Evolutionary conservation across 257 asterid genomes (phyloP), one percentile per base, ranked within the genome.

Genomic region (Solanum tacnaense): DNA sequence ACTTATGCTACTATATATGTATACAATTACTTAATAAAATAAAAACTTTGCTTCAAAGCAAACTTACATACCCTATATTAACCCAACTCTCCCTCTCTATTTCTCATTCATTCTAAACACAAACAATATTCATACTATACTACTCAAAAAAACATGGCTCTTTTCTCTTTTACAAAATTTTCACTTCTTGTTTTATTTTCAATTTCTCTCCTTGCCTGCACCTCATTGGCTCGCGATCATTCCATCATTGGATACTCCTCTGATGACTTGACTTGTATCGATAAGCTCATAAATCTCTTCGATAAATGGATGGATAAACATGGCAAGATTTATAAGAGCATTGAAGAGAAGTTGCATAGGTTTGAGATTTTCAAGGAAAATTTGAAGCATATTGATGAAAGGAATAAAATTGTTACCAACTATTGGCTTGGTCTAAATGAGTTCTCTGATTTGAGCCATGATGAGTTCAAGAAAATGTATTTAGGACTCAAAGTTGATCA

Each of bases 391-490:
- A 93, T 94, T 35, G 93, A 94, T 87, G 98, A 93, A 91, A 94
- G 89, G 87, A 93, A 93, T 60, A 93, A 93, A 92, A 92, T 20
- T 4, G 70, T 88, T 23, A 90, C 86, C 15, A 93, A 92, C 89
- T 94, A 93, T 38, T 93, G 96, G 95, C 95, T 94, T 82, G 95
- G 94, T 2, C 71, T 94, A 88, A 94, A 93, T 9, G 95, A 94
- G 73, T 94, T 93, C 79, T 91, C 96, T 20, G 98, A 93, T 83
- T 34, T 94, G 91, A 93, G 92, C 85, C 96, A 93, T 82, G 95
- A 92, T 3, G 96, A 92, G 85, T 94, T 94, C 88, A 93, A 93
- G 89, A 88, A 88, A n/a, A 92, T 41, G 91, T 94, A 91, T 82
- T 83, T 94, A 70, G 96, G 98, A 9, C 93, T 94, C 49, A 93